A percentile compares a stretch with the other conserved stretches of the same genome.
These are phyloP conservation scores for Cyclotella cryptica DNA, from an alignment of 108 stramenopile species.

Conservation along the genomic window DNA sequence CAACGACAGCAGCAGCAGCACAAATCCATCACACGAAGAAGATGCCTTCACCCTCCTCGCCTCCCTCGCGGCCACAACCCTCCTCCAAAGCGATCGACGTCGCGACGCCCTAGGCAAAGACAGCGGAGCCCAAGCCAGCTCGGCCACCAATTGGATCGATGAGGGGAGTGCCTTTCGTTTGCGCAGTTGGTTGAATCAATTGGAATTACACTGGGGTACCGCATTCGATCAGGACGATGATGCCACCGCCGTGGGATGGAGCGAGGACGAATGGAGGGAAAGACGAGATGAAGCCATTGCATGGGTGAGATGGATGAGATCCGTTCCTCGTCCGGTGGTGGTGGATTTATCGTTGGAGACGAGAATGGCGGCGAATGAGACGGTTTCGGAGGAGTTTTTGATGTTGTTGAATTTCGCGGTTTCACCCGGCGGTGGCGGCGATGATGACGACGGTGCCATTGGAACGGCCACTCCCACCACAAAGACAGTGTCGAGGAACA, in stretches of 20 bases:
- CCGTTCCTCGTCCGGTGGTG: conserved; percentile 60
- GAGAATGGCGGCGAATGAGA: conserved; percentile 49
- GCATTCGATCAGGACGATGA: neutral
- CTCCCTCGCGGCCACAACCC: conserved; percentile 56
- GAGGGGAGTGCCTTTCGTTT: conserved; percentile 67
- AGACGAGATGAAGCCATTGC: conserved; percentile 61
- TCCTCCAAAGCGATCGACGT: conserved; percentile 70
- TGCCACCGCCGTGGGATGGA: no score
- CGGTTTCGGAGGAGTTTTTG: conserved; percentile 43
- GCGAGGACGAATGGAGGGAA: conserved; percentile 10
- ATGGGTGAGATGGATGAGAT: conserved; percentile 76
- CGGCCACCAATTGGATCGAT: conserved; percentile 82
- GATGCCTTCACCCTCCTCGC: conserved; percentile 63
- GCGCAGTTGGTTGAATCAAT: conserved; percentile 56
- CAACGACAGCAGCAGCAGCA: no score
- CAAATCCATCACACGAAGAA: neutral
- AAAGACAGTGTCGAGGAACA: neutral
- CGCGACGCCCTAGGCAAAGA: conserved; percentile 62
- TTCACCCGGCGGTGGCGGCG: neutral
- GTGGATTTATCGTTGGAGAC: conserved; percentile 65
- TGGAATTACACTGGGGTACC: conserved; percentile 37
- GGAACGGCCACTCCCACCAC: no score
- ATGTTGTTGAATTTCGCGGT: conserved; percentile 29
- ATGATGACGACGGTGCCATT: no score
- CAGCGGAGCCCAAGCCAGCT: conserved; percentile 44